Percentiles rank a stretch among this genome's conserved stretches.
These are phyloP conservation scores for Cladosporium sp. DNA, from an alignment of 2,329 filamentous ascomycete species.

Conservation along the genomic window DNA sequence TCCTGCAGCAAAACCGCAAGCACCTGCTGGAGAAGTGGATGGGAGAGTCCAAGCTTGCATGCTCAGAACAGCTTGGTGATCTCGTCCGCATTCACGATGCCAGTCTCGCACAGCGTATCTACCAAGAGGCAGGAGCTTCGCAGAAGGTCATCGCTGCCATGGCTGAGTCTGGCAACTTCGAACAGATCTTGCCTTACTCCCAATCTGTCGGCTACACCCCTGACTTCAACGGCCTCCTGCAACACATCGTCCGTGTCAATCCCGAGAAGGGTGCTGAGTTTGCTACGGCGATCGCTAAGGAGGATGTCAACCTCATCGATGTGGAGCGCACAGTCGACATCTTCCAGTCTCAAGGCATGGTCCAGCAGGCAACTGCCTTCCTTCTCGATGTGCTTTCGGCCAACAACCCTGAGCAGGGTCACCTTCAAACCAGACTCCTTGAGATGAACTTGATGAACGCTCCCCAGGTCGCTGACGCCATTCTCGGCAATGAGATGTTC, in stretches of 20 bases:
- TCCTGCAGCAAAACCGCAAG: slow-evolving; percentile 89
- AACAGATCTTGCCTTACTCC: slow-evolving; percentile 91
- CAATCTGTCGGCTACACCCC: slow-evolving; percentile 82
- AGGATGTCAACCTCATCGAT: slow-evolving; percentile 83
- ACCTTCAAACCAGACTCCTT: slow-evolving; percentile 86
- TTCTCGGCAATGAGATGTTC: slow-evolving; percentile 97
- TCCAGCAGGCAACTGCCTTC: slow-evolving; percentile 98
- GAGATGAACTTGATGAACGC: slow-evolving; percentile 98
- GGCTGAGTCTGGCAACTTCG: slow-evolving; percentile 93
- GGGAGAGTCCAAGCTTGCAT: slow-evolving; percentile 90
- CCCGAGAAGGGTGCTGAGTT: slow-evolving; percentile 94
- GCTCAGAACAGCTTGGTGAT: slow-evolving; percentile 94
- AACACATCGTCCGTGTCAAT: slow-evolving; percentile 77
- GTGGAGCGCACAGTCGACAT: slow-evolving; percentile 94
- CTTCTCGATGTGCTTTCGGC: slow-evolving; percentile 91
- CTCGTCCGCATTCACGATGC: slow-evolving; percentile 86
- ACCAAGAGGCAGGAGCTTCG: slow-evolving; percentile 82
- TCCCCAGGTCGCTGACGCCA: slow-evolving; percentile 95
- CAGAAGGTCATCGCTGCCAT: slow-evolving; percentile 94
- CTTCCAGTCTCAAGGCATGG: slow-evolving; percentile 96
- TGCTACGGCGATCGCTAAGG: slow-evolving; percentile 84
- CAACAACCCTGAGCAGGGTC: slow-evolving; percentile 88
- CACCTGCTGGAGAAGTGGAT: slow-evolving; percentile 98
- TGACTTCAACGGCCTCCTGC: slow-evolving; percentile 88
- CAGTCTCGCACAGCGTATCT: slow-evolving; percentile 80